A percentile compares a stretch with the other conserved stretches of the same genome.
phyloP scores from a whole-genome alignment of 1,284 basidiomycete species.

The Cystobasidiaceae sp. region DNA sequence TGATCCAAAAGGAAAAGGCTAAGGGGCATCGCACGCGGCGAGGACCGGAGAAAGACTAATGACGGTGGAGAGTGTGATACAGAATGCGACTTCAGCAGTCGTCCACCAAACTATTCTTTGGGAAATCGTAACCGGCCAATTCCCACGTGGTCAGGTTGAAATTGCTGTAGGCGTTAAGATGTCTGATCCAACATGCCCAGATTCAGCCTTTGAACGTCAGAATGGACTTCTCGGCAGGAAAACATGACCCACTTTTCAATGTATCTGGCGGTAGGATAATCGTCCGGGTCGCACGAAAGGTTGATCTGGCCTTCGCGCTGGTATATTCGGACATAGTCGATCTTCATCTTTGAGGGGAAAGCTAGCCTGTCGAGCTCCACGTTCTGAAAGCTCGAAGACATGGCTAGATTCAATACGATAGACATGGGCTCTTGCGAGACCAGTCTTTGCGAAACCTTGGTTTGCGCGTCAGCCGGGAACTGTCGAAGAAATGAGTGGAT shows the following conservation, averaged over 20 bases:
- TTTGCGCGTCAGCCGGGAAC: conserved; percentile 26
- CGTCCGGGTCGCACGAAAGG: conserved; percentile 73
- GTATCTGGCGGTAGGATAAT: conserved; percentile 69
- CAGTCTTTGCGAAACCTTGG: conserved; percentile 29
- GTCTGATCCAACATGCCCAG: conserved; percentile 10
- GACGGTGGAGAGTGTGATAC: conserved; percentile 1
- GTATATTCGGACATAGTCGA: conserved; percentile 70
- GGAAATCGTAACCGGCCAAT: conserved; percentile 45
- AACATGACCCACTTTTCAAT: conserved; percentile 48
- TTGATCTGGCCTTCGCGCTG: conserved; percentile 54
- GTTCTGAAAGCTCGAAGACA: conserved; percentile 68
- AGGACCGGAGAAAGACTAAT: too few relatives aligned
- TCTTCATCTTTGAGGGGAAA: conserved; percentile 66
- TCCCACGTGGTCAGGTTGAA: conserved; percentile 49
- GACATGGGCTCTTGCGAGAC: conserved; percentile 51
- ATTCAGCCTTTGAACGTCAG: too few relatives aligned
- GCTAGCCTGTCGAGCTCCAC: conserved; percentile 39
- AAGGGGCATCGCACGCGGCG: too few relatives aligned
- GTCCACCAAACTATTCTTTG: conserved; percentile 47
- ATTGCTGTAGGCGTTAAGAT: conserved; percentile 38
- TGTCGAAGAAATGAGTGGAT: not conserved
- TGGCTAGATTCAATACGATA: conserved; percentile 72
- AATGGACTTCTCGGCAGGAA: not conserved
- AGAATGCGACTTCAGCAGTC: conserved; percentile 35
- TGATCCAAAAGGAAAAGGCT: too few relatives aligned